Percentiles rank a stretch among this genome's conserved stretches.
phyloP scores from a whole-genome alignment of 2,329 filamentous ascomycete genomes.

The Zelopaecilomyces penicillatus region DNA sequence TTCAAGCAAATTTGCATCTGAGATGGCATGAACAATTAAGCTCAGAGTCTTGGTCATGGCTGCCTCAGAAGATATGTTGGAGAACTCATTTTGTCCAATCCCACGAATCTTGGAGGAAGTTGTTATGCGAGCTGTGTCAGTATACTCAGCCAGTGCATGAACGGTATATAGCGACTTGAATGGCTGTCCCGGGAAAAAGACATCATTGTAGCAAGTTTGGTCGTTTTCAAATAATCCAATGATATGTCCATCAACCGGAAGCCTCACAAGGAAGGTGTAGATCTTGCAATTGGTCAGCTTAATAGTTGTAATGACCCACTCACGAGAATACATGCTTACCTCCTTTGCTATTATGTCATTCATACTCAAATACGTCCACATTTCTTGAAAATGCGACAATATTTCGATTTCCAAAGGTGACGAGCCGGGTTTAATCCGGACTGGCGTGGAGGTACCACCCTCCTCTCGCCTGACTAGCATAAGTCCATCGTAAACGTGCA shows the following conservation, averaged over 20 bases:
- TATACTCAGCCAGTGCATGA: conserved; percentile 55
- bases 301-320: conserved; percentile 11
- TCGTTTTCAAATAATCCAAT: conserved; percentile 49
- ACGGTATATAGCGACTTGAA: conserved; percentile 69
- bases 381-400: conserved; percentile 69
- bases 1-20: conserved; percentile 44
- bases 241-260: conserved; percentile 59
- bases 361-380: conserved; percentile 74
- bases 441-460: conserved; percentile 32
- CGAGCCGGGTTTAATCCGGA: conserved; percentile 40
- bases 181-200: conserved; percentile 62
- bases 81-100: not conserved
- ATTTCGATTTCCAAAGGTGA: conserved; percentile 69
- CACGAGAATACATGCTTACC: conserved; percentile 32
- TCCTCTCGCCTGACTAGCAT: conserved; percentile 57
- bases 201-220: conserved; percentile 43
- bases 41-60: conserved; percentile 34
- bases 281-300: conserved; percentile 35
- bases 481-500: conserved; percentile 56
- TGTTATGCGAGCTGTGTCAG: conserved; percentile 35
- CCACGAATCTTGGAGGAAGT: not conserved
- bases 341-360: conserved; percentile 61
- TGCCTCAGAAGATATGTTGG: conserved; percentile 4
- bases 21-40: conserved; percentile 53
- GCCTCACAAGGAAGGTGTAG: conserved; percentile 59